Base-by-base conservation (phyloP, 1,284 basidiomycete species). In the Abortiporus biennis region DNA sequence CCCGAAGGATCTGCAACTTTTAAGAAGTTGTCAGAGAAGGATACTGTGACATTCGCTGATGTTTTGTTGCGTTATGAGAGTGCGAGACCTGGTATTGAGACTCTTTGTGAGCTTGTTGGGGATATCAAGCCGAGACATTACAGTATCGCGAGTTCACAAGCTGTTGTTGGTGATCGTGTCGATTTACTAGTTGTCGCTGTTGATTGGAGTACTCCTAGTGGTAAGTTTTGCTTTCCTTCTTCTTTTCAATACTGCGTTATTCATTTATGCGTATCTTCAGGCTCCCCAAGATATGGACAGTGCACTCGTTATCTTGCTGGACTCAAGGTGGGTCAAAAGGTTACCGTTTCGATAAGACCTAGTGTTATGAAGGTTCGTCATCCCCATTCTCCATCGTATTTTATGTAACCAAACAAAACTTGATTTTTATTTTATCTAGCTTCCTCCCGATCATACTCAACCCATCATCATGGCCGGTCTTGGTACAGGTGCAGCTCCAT, bases 391-490 rank as follows among this genome's bases (percentile, higher is more conserved):
- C 19, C 24, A 21, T 11, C 11, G 12, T 17, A 13, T 9, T 12
- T 36, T 19, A 8, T 19, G 20, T 22, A 36, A 20, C 9, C 12
- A 13, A 8, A 11, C 16, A 17, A 36, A 15, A 25, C 17, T 22
- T 40, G 23, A 19, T 24, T n/a, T n/a, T 25, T 27, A 32, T 40
- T 40, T 24, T 21, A 25, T 46, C 33, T 48, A 87, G 87, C 73
- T 96, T 8, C 95, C 96, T 44, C 85, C 87, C 3, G 74, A 82
- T 59, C 73, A 84, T 59, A 75, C 72, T 46, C 92, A 96, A 63
- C 95, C 95, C 36, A 77, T 99, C 65, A 96, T 99, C 68, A 94
- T 99, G 90, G 93, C 95, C 38, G 95, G 95, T 58, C 83, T 99
- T 33, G 96, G 95, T 44, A 99, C 96, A 1, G 95, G 94, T 47